Conservation (phyloP, 768 basidiomycete species). For the Sporobolomyces roseus region DNA sequence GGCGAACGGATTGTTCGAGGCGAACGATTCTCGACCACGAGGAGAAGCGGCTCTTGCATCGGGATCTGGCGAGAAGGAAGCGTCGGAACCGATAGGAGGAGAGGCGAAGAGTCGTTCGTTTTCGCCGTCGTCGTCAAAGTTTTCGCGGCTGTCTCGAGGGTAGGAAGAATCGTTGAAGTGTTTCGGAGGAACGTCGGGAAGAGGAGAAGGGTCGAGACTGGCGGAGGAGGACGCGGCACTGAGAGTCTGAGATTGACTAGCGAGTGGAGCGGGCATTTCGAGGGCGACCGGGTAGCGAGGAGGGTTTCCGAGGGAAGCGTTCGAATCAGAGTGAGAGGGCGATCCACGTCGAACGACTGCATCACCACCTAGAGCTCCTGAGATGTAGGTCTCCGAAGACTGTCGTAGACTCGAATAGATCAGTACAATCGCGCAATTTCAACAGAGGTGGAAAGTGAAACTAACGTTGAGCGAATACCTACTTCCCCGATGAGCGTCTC, state of each 20-base stretch:
- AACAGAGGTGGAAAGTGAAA: slow-evolving; percentile 49
- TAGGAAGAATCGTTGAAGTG: slow-evolving; percentile 37
- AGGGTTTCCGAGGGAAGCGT: not conserved
- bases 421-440: slow-evolving; percentile 4
- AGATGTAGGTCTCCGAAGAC: slow-evolving; percentile 52
- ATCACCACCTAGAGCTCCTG: slow-evolving; percentile 35
- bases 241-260: slow-evolving; percentile 21
- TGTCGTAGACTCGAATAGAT: slow-evolving; percentile 61
- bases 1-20: slow-evolving; percentile 27
- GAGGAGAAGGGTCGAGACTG: slow-evolving; percentile 18
- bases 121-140: slow-evolving; percentile 34
- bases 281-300: slow-evolving; percentile 24
- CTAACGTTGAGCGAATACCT: slow-evolving; percentile 31
- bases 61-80: slow-evolving; percentile 10
- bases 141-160: slow-evolving; percentile 30
- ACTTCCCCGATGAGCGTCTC: slow-evolving; percentile 47
- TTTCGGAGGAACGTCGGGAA: not conserved
- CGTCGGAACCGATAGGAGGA: slow-evolving; percentile 2
- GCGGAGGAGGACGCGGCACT: slow-evolving; percentile 18
- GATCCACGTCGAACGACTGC: slow-evolving; percentile 46
- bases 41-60: not conserved
- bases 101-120: slow-evolving; percentile 38
- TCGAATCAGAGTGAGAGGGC: slow-evolving; percentile 36
- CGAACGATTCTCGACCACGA: not conserved
- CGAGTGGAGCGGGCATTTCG: slow-evolving; percentile 48